phyloP scores from a whole-genome alignment of 1,284 basidiomycete genomes.

The Volvariella surrecta region DNA sequence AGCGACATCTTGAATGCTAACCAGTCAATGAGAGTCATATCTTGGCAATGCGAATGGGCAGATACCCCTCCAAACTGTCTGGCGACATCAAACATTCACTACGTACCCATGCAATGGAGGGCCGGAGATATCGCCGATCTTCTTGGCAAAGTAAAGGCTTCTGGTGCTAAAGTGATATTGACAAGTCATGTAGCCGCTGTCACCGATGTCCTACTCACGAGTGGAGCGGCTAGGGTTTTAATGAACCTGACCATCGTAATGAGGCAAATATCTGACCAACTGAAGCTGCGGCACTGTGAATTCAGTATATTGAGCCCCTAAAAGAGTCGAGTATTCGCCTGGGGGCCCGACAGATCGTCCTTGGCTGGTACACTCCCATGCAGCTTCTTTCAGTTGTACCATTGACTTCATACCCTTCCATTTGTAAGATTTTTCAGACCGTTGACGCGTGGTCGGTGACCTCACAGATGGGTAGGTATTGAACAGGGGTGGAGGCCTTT shows the following conservation, averaged over 20 bases:
- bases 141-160: slow-evolving; percentile 25
- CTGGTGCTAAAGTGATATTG: slow-evolving; percentile 31
- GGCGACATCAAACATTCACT: slow-evolving; percentile 30
- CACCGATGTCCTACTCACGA: neutral
- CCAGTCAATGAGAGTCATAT: slow-evolving; percentile 30
- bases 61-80: slow-evolving; percentile 30
- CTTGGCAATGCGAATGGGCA: slow-evolving; percentile 42
- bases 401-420: slow-evolving; percentile 38
- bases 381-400: slow-evolving; percentile 40
- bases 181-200: slow-evolving; percentile 19
- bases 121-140: slow-evolving; percentile 28
- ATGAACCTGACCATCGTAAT: slow-evolving; percentile 50
- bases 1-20: slow-evolving; percentile 35
- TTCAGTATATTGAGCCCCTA: slow-evolving; percentile 53
- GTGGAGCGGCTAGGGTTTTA: slow-evolving; percentile 28
- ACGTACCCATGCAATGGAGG: slow-evolving; percentile 45
- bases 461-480: slow-evolving; percentile 33
- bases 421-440: slow-evolving; percentile 17
- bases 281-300: slow-evolving; percentile 52
- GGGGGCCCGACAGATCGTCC: slow-evolving; percentile 47
- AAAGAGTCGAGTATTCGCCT: slow-evolving; percentile 42
- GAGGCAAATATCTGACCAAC: slow-evolving; percentile 55
- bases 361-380: slow-evolving; percentile 49
- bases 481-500: slow-evolving; percentile 38
- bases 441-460: slow-evolving; percentile 4